These are phyloP conservation scores for Penicillium diatomitis DNA, from an alignment of 495 filamentous ascomycete genomes.

Conservation along the genomic window DNA sequence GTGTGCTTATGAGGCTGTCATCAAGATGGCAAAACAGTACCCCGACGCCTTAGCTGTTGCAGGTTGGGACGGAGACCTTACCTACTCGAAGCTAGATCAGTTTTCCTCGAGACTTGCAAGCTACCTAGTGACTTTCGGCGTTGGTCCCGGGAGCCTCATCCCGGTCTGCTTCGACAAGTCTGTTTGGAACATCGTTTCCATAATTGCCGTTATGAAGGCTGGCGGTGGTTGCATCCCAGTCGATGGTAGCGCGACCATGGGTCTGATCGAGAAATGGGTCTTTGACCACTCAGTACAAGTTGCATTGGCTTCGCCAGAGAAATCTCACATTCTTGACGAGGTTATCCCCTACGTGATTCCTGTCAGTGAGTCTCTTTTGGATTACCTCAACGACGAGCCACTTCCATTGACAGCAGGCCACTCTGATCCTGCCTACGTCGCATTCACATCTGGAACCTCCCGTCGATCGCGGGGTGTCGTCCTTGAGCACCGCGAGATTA, in stretches of 20 bases:
- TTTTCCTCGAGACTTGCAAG: conserved; percentile 36
- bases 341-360: conserved; percentile 32
- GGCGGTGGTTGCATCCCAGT: conserved; percentile 38
- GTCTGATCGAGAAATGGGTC: conserved; percentile 27
- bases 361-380: conserved; percentile 29
- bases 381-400: conserved; percentile 21
- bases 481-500: conserved; percentile 29
- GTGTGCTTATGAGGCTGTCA: conserved; percentile 36
- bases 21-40: conserved; percentile 25
- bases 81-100: conserved; percentile 41
- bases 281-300: conserved; percentile 32
- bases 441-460: conserved; percentile 43
- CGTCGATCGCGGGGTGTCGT: conserved; percentile 31
- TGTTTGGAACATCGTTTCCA: conserved; percentile 29
- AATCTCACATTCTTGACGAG: conserved; percentile 26
- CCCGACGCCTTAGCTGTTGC: conserved; percentile 33
- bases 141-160: conserved; percentile 27
- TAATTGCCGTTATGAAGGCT: conserved; percentile 35
- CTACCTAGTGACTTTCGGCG: conserved; percentile 31
- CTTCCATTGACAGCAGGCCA: conserved; percentile 8
- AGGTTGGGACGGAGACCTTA: conserved; percentile 42
- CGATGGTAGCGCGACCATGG: conserved; percentile 13
- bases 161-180: conserved; percentile 34
- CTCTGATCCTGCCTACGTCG: conserved; percentile 37
- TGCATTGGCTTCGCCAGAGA: conserved; percentile 33